Evolutionary conservation across 768 basidiomycete genomes (phyloP).

Genomic region (Exidia glandulosa): DNA sequence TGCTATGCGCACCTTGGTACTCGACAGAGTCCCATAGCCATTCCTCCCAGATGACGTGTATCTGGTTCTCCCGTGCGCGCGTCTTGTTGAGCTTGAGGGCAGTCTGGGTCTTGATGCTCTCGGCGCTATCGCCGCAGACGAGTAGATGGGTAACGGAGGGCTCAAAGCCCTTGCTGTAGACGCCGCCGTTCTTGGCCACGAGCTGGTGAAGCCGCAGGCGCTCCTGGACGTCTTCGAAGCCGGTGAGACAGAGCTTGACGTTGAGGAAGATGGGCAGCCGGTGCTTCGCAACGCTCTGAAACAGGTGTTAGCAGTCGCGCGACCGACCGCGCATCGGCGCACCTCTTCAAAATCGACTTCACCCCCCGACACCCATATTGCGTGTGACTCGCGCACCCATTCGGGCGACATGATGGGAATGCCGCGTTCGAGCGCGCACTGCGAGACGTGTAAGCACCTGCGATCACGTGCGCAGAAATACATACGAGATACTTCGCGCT

Average conservation of each 20-base stretch:
- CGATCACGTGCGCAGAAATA: conserved; percentile 3
- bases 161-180: conserved; percentile 64
- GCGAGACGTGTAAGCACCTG: background rate
- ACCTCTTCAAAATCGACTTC: conserved; percentile 63
- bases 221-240: conserved; percentile 49
- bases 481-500: conserved; percentile 74
- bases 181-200: conserved; percentile 50
- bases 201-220: conserved; percentile 55
- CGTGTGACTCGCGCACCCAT: conserved; percentile 67
- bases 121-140: conserved; percentile 43
- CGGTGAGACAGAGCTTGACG: conserved; percentile 63
- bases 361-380: conserved; percentile 68
- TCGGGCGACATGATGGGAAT: conserved; percentile 69
- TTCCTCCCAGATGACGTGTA: conserved; percentile 83
- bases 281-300: conserved; percentile 48
- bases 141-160: conserved; percentile 77
- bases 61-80: conserved; percentile 52
- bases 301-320: background rate
- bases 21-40: conserved; percentile 93
- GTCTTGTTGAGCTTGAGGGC: conserved; percentile 57
- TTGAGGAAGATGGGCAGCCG: conserved; percentile 65
- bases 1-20: conserved; percentile 41
- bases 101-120: conserved; percentile 66
- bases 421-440: conserved; percentile 77
- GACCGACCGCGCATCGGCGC: conserved; percentile 10